Base-by-base conservation (phyloP, 2,329 filamentous ascomycete species). In the Exophiala oligosperma region DNA sequence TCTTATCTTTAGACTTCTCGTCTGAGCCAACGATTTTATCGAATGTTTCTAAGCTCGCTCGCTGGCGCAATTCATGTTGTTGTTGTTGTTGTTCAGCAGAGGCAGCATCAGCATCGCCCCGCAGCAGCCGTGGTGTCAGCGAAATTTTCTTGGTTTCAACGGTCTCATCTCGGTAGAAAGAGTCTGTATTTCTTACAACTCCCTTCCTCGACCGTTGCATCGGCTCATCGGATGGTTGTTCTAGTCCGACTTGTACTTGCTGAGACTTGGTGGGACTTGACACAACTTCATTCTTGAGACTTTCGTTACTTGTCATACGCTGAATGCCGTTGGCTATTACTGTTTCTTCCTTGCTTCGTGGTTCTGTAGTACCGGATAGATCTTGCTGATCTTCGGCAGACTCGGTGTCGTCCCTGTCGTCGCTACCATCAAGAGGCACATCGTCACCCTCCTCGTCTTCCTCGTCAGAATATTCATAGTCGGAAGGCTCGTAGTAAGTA, bases 61-160 rank as follows among this genome's bases (percentile, higher is more conserved):
- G 80, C 55, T 81, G 77, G 72, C 82, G 84, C 58, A 67, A 59
- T 63, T 73, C 24, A 96, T 92, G 66, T 43, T 12, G 37, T 97
- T 94, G 59, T 64, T 73, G 23, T 96, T 92, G 66, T 40, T n/a
- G 40, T 97, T 94, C 47, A 91, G 86, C 48, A 96, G 79, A 56
- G 96, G 76, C 2, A 92, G 94, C 2, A 92, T 99, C 66, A 9
- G 78, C 77, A 64, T 97, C 92, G 65, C 97, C 93, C 43, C 93
- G 87, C 41, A 97, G 78, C 53, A 99, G 77, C 66, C 96, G 96
- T 1, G 94, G 94, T 2, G 94, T 99, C 46, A 99, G 83, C 0
- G 92, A 96, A 66, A 99, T 97, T 77, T 97, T 97, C 74, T 95
- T 92, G 2, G 94, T 97, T 74, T 97, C 94, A 38, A 91, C 89